Percentiles rank a stretch among this genome's conserved stretches.
phyloP scores from a whole-genome alignment of 176 grass and related monocot species.

The Zizania latifolia region DNA sequence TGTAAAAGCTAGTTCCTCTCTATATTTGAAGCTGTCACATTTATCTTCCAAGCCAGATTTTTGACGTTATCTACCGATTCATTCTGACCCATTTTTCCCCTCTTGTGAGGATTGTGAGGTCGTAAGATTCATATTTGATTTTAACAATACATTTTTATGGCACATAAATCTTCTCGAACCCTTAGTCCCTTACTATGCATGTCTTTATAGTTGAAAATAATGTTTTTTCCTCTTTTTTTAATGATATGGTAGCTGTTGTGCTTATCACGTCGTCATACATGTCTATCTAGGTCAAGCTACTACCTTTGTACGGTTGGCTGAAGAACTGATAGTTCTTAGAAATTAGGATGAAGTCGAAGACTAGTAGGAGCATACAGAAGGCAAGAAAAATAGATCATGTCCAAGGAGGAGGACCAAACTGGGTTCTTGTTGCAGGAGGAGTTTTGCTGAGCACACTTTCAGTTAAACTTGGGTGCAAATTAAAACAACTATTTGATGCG shows the following conservation, averaged over 20 bases:
- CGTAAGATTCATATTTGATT: not conserved
- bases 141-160: not conserved
- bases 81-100: not conserved
- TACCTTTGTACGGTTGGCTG: conserved; percentile 9
- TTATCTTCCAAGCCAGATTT: not conserved
- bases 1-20: not conserved
- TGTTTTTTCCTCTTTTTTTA: no score
- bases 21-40: not conserved
- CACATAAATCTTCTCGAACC: not conserved
- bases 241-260: not conserved
- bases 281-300: conserved; percentile 35
- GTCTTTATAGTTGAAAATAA: not conserved
- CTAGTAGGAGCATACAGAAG: conserved; percentile 57
- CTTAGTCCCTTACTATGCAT: not conserved
- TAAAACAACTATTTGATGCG: conserved; percentile 65
- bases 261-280: conserved; percentile 11
- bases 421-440: conserved; percentile 79
- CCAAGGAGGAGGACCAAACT: conserved; percentile 79
- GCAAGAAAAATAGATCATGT: conserved; percentile 38
- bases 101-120: not conserved
- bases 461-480: conserved; percentile 73
- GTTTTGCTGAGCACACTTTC: conserved; percentile 80
- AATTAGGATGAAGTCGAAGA: conserved; percentile 65
- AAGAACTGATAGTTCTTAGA: conserved; percentile 32
- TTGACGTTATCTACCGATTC: not conserved